Conservation (phyloP, 768 basidiomycete genomes). For the Termitomyces sp. region DNA sequence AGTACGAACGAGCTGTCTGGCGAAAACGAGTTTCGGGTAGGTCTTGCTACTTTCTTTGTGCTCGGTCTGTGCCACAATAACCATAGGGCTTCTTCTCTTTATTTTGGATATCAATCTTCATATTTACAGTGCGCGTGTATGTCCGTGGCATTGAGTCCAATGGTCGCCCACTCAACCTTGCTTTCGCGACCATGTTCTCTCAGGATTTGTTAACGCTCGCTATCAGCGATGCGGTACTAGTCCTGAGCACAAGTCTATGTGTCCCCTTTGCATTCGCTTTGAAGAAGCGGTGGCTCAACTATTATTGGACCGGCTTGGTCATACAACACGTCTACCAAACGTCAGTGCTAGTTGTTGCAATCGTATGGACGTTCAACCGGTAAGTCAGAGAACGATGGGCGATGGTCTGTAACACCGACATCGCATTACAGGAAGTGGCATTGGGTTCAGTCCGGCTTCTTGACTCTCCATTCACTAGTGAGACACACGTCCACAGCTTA, state of each 20-base stretch:
- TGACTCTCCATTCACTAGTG: slow-evolving; percentile 82
- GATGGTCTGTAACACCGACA: neutral
- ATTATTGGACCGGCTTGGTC: slow-evolving; percentile 68
- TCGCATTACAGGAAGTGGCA: slow-evolving; percentile 73
- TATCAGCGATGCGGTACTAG: slow-evolving; percentile 77
- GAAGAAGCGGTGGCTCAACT: slow-evolving; percentile 72
- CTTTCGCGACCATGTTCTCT: slow-evolving; percentile 84
- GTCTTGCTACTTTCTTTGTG: slow-evolving; percentile 12
- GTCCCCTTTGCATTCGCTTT: slow-evolving; percentile 81
- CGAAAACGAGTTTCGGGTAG: slow-evolving; percentile 80
- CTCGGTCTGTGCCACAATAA: neutral
- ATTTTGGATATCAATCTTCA: slow-evolving; percentile 89
- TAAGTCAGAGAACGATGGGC: slow-evolving; percentile 18
- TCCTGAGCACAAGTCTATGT: slow-evolving; percentile 66
- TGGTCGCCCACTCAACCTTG: slow-evolving; percentile 71
- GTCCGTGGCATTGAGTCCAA: slow-evolving; percentile 69
- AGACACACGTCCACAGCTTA: slow-evolving; percentile 14
- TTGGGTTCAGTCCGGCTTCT: slow-evolving; percentile 93
- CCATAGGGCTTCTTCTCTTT: slow-evolving; percentile 86
- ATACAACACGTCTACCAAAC: slow-evolving; percentile 84
- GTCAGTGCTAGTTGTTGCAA: slow-evolving; percentile 58
- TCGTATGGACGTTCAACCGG: slow-evolving; percentile 91
- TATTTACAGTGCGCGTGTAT: slow-evolving; percentile 76
- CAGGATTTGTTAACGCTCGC: slow-evolving; percentile 80
- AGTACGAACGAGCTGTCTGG: slow-evolving; percentile 67